Evolutionary conservation across 768 basidiomycete genomes (phyloP).

Genomic region (Hygrocybe punicea): DNA sequence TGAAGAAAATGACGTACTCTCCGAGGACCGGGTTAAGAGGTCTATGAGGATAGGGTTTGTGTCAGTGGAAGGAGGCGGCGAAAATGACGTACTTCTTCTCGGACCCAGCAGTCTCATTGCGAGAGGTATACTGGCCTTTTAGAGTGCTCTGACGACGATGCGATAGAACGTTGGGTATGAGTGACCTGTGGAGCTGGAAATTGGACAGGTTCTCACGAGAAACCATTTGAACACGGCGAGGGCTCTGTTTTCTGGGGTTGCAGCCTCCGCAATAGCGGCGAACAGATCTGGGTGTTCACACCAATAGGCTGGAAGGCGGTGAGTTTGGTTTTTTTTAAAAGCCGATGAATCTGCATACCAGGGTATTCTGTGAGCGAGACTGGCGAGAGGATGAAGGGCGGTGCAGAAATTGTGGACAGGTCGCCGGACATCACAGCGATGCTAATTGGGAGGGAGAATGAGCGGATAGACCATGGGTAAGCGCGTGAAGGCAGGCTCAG

Average conservation of each 20-base stretch:
- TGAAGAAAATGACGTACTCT: constrained; percentile 54
- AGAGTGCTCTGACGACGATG: constrained; percentile 90
- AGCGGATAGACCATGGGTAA: neutral
- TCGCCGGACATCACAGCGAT: constrained; percentile 87
- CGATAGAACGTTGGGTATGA: too few relatives aligned
- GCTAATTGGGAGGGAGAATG: constrained; percentile 34
- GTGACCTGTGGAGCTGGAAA: too few relatives aligned
- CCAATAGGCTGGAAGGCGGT: constrained; percentile 75
- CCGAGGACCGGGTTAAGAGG: constrained; percentile 95
- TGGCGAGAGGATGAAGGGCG: constrained; percentile 89
- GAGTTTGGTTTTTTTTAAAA: constrained; percentile 7
- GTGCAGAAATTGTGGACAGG: constrained; percentile 78
- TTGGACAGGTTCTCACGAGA: too few relatives aligned
- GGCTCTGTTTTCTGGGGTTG: constrained; percentile 67
- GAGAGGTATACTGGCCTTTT: constrained; percentile 91
- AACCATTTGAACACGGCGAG: constrained; percentile 93
- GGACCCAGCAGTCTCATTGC: constrained; percentile 93
- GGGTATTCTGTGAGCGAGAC: constrained; percentile 91
- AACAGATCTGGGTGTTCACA: constrained; percentile 91
- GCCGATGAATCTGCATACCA: constrained; percentile 42
- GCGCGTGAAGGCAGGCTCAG: too few relatives aligned
- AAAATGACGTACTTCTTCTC: constrained; percentile 81
- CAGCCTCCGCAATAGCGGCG: constrained; percentile 76
- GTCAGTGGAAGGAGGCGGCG: constrained; percentile 4
- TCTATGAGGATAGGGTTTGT: constrained; percentile 36